phyloP scores from a whole-genome alignment of 2,329 filamentous ascomycete species.

The Arthrocladium fulminans region DNA sequence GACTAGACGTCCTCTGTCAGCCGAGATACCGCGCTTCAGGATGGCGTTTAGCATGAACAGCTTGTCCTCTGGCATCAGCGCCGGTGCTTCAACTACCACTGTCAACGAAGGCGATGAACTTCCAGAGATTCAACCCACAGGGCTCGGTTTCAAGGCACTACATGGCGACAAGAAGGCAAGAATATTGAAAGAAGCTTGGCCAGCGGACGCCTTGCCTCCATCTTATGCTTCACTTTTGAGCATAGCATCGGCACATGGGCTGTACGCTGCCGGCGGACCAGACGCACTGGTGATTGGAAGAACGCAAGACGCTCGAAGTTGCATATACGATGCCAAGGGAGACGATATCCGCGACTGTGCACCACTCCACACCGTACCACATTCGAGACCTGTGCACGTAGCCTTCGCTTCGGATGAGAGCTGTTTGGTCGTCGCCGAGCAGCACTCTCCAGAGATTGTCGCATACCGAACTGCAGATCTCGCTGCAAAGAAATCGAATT shows the following conservation, averaged over 20 bases:
- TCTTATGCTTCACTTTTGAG: constrained; percentile 74
- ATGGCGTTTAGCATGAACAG: constrained; percentile 59
- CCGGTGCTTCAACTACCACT: constrained; percentile 30
- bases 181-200: constrained; percentile 69
- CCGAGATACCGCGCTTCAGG: constrained; percentile 30
- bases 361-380: constrained; percentile 62
- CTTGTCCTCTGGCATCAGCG: constrained; percentile 37
- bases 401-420: constrained; percentile 85
- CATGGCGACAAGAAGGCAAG: constrained; percentile 70
- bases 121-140: constrained; percentile 73
- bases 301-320: constrained; percentile 68
- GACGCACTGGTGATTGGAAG: constrained; percentile 66
- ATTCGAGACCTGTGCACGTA: constrained; percentile 76
- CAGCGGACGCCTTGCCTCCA: constrained; percentile 57
- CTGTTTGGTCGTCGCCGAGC: constrained; percentile 72
- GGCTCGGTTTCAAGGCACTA: constrained; percentile 71
- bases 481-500: constrained; percentile 54
- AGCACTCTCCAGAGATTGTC: constrained; percentile 69
- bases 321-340: constrained; percentile 53
- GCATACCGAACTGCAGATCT: constrained; percentile 70
- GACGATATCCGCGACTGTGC: constrained; percentile 61
- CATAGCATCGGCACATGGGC: constrained; percentile 67
- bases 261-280: constrained; percentile 81
- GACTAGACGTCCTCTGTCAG: constrained; percentile 29
- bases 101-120: constrained; percentile 53